These are phyloP conservation scores for Coccomyxa subellipsoidea DNA, from an alignment of 163 green algal genomes.

Conservation along the genomic window DNA sequence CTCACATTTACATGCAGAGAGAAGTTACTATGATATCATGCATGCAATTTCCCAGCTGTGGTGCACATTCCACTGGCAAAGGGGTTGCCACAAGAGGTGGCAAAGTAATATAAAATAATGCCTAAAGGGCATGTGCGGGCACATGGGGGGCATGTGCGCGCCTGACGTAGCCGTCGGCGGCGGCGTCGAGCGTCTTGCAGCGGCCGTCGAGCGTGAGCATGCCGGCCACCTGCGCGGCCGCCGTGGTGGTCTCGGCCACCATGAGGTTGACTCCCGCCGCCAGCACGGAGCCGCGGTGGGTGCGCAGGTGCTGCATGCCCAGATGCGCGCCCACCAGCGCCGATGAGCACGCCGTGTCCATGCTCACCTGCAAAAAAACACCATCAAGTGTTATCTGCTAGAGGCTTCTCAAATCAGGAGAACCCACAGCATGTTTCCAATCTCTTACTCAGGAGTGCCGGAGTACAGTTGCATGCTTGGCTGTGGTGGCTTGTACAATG, in stretches of 20 bases:
- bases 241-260: conserved; percentile 46
- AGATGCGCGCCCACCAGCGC: conserved; percentile 69
- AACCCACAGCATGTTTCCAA: too few relatives aligned
- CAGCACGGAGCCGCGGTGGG: conserved; percentile 27
- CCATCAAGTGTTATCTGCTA: too few relatives aligned
- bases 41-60: too few relatives aligned
- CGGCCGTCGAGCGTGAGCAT: conserved; percentile 83
- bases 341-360: conserved; percentile 91
- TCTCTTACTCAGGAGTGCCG: too few relatives aligned
- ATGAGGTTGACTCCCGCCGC: conserved; percentile 66
- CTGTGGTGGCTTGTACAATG: too few relatives aligned
- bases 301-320: conserved; percentile 3
- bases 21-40: too few relatives aligned
- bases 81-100: background rate
- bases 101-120: background rate
- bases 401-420: too few relatives aligned
- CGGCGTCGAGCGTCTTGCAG: conserved; percentile 86
- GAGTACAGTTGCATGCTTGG: too few relatives aligned
- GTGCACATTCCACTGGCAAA: too few relatives aligned
- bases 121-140: background rate
- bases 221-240: conserved; percentile 59
- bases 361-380: conserved; percentile 28
- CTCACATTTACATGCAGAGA: too few relatives aligned
- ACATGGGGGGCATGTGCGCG: background rate
- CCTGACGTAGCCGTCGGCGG: conserved; percentile 83